These are phyloP conservation scores for Rhodotorula sp. DNA, from an alignment of 1,284 basidiomycete species.

Conservation along the genomic window DNA sequence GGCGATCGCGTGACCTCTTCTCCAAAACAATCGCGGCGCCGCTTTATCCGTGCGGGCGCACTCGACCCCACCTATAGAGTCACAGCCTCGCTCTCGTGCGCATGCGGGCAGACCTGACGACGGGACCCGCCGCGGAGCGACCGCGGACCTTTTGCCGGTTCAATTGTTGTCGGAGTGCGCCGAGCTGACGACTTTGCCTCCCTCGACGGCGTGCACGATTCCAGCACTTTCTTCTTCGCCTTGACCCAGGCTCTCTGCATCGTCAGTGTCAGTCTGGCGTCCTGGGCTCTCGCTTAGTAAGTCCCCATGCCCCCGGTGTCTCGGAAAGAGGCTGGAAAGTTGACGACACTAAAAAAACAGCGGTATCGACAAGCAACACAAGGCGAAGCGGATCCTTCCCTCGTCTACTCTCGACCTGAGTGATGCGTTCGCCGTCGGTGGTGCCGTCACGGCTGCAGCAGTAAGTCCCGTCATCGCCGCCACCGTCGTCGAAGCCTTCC, in stretches of 20 bases:
- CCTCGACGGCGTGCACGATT: neutral
- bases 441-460: conserved; percentile 14
- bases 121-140: too few relatives aligned
- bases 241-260: conserved; percentile 17
- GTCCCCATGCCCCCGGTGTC: neutral
- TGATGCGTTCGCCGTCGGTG: conserved; percentile 20
- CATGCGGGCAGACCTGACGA: too few relatives aligned
- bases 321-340: neutral
- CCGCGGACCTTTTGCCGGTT: neutral
- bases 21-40: too few relatives aligned
- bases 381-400: neutral
- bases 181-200: neutral
- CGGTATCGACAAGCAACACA: conserved; percentile 7
- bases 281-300: neutral
- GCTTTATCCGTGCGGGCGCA: too few relatives aligned
- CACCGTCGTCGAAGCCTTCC: too few relatives aligned
- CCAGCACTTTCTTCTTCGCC: conserved; percentile 25
- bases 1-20: neutral
- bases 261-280: conserved; percentile 6
- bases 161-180: neutral
- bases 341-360: neutral
- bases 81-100: too few relatives aligned
- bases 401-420: conserved; percentile 10
- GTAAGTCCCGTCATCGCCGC: conserved; percentile 1
- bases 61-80: too few relatives aligned